These are phyloP conservation scores for Novymonas esmeraldas DNA, from an alignment of 208 protist genomes.

Conservation along the genomic window DNA sequence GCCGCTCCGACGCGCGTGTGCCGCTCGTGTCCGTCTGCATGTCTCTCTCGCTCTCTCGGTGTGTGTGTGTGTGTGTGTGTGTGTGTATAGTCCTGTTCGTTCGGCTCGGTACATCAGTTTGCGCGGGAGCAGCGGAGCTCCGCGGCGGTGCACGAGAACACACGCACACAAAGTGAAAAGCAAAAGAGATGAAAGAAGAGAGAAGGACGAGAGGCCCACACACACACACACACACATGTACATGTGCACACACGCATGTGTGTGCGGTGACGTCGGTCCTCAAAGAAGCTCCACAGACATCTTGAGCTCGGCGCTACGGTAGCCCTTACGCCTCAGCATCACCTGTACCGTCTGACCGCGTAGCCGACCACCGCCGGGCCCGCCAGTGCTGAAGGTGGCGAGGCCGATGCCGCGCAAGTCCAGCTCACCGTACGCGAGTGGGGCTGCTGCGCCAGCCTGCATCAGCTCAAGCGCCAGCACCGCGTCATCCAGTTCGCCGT, in stretches of 20 bases:
- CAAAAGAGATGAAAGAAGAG: not conserved
- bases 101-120: too few relatives aligned
- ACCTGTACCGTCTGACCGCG: conserved; percentile 17
- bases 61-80: too few relatives aligned
- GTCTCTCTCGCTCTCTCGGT: too few relatives aligned
- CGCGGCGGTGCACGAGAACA: too few relatives aligned
- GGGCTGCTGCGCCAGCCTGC: conserved; percentile 9
- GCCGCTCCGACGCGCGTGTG: not conserved
- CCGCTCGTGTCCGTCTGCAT: too few relatives aligned
- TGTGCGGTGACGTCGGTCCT: not conserved
- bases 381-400: not conserved
- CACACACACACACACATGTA: not conserved
- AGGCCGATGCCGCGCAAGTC: conserved; percentile 6
- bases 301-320: conserved; percentile 26
- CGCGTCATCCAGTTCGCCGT: not conserved
- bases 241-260: not conserved
- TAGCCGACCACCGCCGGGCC: conserved; percentile 3
- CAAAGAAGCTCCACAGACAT: conserved; percentile 13
- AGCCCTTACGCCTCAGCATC: conserved; percentile 22
- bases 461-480: conserved; percentile 25
- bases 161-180: not conserved
- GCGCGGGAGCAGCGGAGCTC: too few relatives aligned
- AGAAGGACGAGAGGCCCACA: not conserved
- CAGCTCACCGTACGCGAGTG: conserved; percentile 18
- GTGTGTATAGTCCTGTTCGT: too few relatives aligned